Evolutionary conservation across 2,329 filamentous ascomycete species (phyloP), one percentile per base, ranked within the genome.

Genomic region (Ilyonectria robusta): DNA sequence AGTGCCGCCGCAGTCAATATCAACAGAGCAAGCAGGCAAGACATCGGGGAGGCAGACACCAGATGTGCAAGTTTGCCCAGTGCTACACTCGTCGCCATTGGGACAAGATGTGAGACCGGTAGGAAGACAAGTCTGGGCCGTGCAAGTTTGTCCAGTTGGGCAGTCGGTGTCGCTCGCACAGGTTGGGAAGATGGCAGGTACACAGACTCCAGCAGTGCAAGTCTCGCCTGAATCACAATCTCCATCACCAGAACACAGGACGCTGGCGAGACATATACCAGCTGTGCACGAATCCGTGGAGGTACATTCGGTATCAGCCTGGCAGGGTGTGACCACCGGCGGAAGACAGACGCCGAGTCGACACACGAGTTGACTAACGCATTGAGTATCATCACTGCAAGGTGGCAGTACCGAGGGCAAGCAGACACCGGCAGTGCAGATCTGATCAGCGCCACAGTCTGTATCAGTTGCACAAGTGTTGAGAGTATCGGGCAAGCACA

Each of bases 121-220:
- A 2, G 21, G 21, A 21, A 21, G 21, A 21, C 21, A 21, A 21
- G 21, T 21, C 21, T 21, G 21, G 21, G 21, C 21, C 21, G 21
- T 21, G 21, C 21, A 21, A 21, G 21, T 21, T 21, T 21, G 21
- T 21, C 21, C 21, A 21, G 21, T 21, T 21, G 21, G 21, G 21
- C 21, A 21, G 3, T 21, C 21, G 21, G 21, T 21, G 21, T 21
- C 21, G 21, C 21, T 21, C 21, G 21, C 21, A 8, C 62, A 65
- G 13, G 42, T 33, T 10, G 56, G 50, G 23, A 61, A 53, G 3
- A 55, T 10, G 1, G 15, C 23, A 13, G 58, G 26, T 9, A 66
- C 5, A n/a, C 62, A 65, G 15, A 61, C 46, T 4, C 56, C 50
- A 1, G 7, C 56, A 15, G 33, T 60, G 42, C 62, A 65, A 6